Base-by-base conservation (phyloP, 78 protist species). In the Chrysochromulina parva region DNA sequence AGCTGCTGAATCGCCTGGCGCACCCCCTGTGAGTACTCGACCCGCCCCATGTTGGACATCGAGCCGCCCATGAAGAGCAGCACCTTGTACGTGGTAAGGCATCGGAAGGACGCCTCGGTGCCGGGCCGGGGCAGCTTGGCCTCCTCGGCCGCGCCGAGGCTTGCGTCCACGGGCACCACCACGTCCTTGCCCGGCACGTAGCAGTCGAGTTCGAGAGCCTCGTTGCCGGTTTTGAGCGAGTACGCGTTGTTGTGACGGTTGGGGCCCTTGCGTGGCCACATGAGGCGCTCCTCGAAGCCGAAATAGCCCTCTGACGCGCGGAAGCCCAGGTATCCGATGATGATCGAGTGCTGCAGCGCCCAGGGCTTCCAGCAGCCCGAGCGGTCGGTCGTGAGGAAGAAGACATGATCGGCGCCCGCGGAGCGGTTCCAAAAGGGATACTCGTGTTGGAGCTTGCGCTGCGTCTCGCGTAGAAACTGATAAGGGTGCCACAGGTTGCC, bases 401-500 rank as follows among this genome's bases (percentile, higher is more conserved):
- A 74, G 26, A 74, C 19, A 55, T 74, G 82, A n/a, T 74, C 82
- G 28, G 14, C 4, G 16, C 82, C 82, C 7, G 28, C 58, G 28
- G 82, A 48, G 55, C 82, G 82, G 24, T 48, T 38, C 82, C 82
- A 74, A n/a, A 10, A 74, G n/a, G 82, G 82, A 14, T 74, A 74
- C n/a, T 38, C 10, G n/a, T 4, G 3, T 1, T 11, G 22, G 24
- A 74, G 53, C 57, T 48, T 7, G 20, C 55, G 57, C 58, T 2
- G 26, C 38, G 55, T 48, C n/a, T 74, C 26, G 28, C 3, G 13
- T 22, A 74, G 82, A 55, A 74, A 74, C 57, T 74, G 57, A 24
- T 48, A 48, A 3, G 82, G 82, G 82, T 74, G 82, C 82, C 82
- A 74, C 82, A 74, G 57, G 55, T 74, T 74, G 82, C 82, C 82